These are phyloP conservation scores for Iberis amara DNA, from an alignment of 441 rosid genomes.

Conservation along the genomic window DNA sequence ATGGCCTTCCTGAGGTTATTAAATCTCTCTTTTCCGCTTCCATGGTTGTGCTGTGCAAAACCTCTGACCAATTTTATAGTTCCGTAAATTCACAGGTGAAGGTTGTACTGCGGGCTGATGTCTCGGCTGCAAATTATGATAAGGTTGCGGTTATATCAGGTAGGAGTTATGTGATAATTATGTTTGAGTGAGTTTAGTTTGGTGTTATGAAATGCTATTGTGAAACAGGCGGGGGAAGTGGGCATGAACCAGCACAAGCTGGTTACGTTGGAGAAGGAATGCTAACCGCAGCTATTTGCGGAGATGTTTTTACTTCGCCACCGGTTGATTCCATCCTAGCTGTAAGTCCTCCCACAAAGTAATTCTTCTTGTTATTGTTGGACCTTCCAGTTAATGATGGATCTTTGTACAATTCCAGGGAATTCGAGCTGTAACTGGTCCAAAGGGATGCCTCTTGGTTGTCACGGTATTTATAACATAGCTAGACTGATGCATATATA, in stretches of 20 bases:
- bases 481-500: too few species aligned
- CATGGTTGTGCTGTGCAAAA: too few species aligned
- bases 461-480: too few species aligned
- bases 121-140: constrained; percentile 52
- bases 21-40: too few species aligned
- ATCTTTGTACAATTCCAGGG: constrained; percentile 48
- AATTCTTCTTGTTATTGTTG: background rate
- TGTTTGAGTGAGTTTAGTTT: background rate
- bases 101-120: constrained; percentile 92
- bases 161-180: constrained; percentile 29
- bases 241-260: constrained; percentile 97
- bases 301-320: constrained; percentile 93
- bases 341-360: constrained; percentile 40
- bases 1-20: constrained; percentile 83
- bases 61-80: too few species aligned
- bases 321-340: constrained; percentile 91
- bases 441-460: too few species aligned
- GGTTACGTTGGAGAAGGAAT: constrained; percentile 99
- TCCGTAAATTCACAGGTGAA: constrained; percentile 28
- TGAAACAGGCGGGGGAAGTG: constrained; percentile 87
- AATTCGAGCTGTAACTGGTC: constrained; percentile 65
- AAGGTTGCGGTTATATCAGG: constrained; percentile 94
- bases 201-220: background rate
- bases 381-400: too few species aligned
- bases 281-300: constrained; percentile 94